Percentiles rank a stretch among this genome's conserved stretches.
Conservation (phyloP, 2,329 filamentous ascomycete species). For the Cytospora schulzeri region DNA sequence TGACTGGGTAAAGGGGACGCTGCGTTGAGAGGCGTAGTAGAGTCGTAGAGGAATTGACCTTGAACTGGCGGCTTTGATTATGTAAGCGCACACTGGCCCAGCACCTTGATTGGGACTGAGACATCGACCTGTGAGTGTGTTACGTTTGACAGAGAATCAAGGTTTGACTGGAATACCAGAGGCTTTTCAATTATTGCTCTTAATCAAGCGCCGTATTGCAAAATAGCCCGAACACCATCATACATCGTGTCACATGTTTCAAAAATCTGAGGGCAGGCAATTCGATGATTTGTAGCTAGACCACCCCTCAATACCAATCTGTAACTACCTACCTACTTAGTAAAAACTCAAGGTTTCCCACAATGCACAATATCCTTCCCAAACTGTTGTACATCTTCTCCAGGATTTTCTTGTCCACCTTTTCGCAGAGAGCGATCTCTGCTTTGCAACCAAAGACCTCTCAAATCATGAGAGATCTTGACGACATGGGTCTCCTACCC, state of each 20-base stretch:
- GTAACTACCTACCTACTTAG: too few species aligned
- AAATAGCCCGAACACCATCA: neutral
- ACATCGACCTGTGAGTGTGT: neutral
- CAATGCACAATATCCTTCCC: neutral
- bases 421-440: neutral
- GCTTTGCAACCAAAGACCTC: neutral
- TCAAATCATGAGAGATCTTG: neutral
- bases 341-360: neutral
- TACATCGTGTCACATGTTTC: neutral
- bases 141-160: neutral
- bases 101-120: neutral
- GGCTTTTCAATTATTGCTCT: neutral
- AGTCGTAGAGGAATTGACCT: neutral
- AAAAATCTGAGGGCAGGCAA: neutral
- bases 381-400: neutral
- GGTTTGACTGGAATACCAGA: neutral
- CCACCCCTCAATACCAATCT: neutral
- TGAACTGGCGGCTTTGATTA: neutral
- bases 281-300: neutral
- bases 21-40: neutral
- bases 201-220: neutral
- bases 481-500: too few species aligned
- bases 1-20: neutral
- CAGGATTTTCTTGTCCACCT: neutral
- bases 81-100: neutral